Base-by-base conservation (phyloP, 192 early-diverging fungal genomes). In the Linderina pennispora region DNA sequence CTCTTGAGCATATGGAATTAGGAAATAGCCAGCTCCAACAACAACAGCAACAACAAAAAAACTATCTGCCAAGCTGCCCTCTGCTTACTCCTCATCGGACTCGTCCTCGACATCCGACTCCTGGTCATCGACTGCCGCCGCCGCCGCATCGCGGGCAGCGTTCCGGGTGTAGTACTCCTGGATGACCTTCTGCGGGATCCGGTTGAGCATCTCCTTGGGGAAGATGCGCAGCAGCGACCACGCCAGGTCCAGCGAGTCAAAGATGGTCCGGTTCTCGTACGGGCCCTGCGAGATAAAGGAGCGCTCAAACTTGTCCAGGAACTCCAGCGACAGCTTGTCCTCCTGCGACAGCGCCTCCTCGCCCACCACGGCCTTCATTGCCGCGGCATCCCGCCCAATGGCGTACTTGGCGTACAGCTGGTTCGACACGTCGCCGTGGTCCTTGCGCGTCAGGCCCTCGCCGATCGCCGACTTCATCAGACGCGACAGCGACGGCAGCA, bases 311-410 rank as follows among this genome's bases (percentile, higher is more conserved):
- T 97, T 97, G 28, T 97, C 94, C 74, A 99, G 76, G 70, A 99
- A 99, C 67, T 99, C 97, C 9, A 99, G 65, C 21, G 90, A 82
- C 49, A 99, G 78, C 62, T 99, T 99, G 53, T 99, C 97, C 69
- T 99, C 97, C 45, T 88, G 90, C 65, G 91, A 96, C 65, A 99
- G 65, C 4, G 97, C 97, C 58, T 99, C 97, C 63, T 99, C 97
- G 68, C 97, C 97, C 28, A 99, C 97, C 21, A 99, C 97, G 21
- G 97, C 97, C 79, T 99, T 99, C 97, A 99, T 99, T 15, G 97
- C 88, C 14, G 93, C 91, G 1, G 97, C 97, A 60, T 99, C 97
- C 50, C 88, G 78, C 50, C 97, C 97, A 74, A 99, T 99, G 20
- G 97, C 97, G 65, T 99, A 99, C 71, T 99, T 99, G 48, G 96